These are phyloP conservation scores for Boletus sp. DNA, from an alignment of 768 basidiomycete species.

Conservation along the genomic window DNA sequence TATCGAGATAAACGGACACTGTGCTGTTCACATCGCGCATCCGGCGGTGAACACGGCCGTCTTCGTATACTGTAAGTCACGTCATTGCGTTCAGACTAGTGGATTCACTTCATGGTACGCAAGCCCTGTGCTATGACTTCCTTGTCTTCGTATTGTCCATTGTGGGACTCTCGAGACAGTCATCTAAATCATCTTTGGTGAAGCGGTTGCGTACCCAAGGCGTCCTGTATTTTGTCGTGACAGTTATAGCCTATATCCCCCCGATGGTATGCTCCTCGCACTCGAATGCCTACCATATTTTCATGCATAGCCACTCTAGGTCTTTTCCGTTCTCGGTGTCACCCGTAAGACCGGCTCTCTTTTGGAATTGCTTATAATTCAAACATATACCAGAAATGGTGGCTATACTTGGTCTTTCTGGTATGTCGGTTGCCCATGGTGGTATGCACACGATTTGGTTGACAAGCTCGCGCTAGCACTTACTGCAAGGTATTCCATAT, in stretches of 20 bases:
- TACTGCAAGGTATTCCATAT: slow-evolving; percentile 12
- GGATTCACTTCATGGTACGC: background rate
- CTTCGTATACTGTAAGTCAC: slow-evolving; percentile 21
- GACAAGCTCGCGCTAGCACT: slow-evolving; percentile 9
- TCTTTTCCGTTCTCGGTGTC: slow-evolving; percentile 9
- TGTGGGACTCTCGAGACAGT: slow-evolving; percentile 12
- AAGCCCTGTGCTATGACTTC: slow-evolving; percentile 25
- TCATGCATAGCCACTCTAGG: background rate
- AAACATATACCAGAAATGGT: slow-evolving; percentile 5
- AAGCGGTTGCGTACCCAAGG: slow-evolving; percentile 20
- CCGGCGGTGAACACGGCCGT: slow-evolving; percentile 3
- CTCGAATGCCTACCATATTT: background rate
- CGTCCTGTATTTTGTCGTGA: slow-evolving; percentile 20
- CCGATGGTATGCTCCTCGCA: slow-evolving; percentile 2
- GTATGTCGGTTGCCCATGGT: slow-evolving; percentile 3
- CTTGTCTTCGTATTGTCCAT: slow-evolving; percentile 19
- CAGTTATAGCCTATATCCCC: slow-evolving; percentile 16
- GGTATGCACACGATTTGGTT: background rate
- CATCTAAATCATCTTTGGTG: slow-evolving; percentile 16
- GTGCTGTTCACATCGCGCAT: background rate
- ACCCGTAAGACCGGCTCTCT: background rate
- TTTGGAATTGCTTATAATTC: background rate
- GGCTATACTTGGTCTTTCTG: background rate
- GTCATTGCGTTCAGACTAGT: background rate
- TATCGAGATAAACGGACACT: background rate